Evolutionary conservation across 2,329 filamentous ascomycete species (phyloP), one percentile per base, ranked within the genome.

Genomic region (Aspergillus pseudoviridinutans): DNA sequence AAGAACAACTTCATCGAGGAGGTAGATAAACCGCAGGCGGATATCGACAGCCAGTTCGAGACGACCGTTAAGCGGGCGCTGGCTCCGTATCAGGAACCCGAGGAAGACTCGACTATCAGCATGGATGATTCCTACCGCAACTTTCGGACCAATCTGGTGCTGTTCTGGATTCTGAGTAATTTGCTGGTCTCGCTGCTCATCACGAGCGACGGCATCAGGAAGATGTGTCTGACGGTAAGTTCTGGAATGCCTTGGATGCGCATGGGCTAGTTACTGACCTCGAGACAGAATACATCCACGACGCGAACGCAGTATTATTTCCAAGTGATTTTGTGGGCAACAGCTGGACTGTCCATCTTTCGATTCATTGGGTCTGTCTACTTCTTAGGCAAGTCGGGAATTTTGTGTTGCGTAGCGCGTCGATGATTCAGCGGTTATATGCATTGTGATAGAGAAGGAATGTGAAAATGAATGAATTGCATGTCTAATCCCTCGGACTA

Each of bases 61-160:
- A 84, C 90, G 64, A 97, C 93, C 0, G 94, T 99, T 64, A 94
- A 95, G 80, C 91, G 94, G 69, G 94, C 93, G 35, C 80, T 99
- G 58, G 87, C 88, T 56, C 92, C 92, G 3, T 96, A 87, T 76
- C 85, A 92, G 63, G 82, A 90, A 54, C 87, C 84, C 2, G 84
- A 87, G 56, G 90, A 96, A 74, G 78, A 85, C 47, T 91, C 93
- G 68, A 87, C 87, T 76, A 95, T 93, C 80, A 90, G 91, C 14
- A 84, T 97, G 52, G 93, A 99, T 69, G 94, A 99, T 75, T 96
- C 91, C 24, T 99, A 99, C 87, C 97, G 97, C 83, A 93, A 91
- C 80, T 99, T 99, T 92, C 86, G 94, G 82, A 99, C 94, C 27
- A 91, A 91, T 69, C 83, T 99, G 61, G 91, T 97, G 59, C 89